Conservation (phyloP, 352 stramenopile genomes). For the Blastocystis sp. region DNA sequence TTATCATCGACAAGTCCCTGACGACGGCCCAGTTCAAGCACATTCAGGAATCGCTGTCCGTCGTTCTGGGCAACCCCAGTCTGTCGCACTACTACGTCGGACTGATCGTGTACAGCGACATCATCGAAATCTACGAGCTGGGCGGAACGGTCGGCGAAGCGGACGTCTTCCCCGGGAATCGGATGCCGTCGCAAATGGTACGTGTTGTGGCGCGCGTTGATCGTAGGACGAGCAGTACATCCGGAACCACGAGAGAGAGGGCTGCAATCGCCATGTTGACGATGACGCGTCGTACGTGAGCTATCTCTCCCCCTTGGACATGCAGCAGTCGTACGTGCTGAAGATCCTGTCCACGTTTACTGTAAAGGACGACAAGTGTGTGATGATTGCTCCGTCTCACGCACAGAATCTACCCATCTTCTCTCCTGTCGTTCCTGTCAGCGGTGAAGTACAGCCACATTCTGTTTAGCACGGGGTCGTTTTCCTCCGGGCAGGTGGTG, state of each 20-base stretch:
- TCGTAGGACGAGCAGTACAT: constrained; percentile 30
- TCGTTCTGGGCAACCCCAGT: background rate
- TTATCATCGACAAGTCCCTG: constrained; percentile 38
- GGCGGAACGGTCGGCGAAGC: background rate
- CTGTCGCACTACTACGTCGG: constrained; percentile 33
- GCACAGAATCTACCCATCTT: background rate
- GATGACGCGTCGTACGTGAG: background rate
- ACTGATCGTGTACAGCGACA: constrained; percentile 38
- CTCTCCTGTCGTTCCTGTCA: background rate
- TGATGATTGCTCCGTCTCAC: background rate
- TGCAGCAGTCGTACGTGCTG: background rate
- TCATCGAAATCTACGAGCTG: constrained; percentile 64
- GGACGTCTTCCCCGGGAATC: background rate
- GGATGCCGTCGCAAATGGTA: background rate
- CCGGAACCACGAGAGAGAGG: constrained; percentile 2
- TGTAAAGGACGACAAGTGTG: constrained; percentile 5
- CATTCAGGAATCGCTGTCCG: background rate
- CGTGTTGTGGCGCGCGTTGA: background rate
- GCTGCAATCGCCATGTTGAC: background rate
- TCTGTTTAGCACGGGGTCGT: background rate
- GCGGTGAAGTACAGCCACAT: background rate
- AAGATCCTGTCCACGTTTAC: constrained; percentile 1
- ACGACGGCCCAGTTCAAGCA: constrained; percentile 3
- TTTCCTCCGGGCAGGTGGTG: background rate
- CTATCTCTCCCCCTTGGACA: constrained; percentile 1